phyloP scores from a whole-genome alignment of 108 stramenopile species.

The Skeletonema marinoi region DNA sequence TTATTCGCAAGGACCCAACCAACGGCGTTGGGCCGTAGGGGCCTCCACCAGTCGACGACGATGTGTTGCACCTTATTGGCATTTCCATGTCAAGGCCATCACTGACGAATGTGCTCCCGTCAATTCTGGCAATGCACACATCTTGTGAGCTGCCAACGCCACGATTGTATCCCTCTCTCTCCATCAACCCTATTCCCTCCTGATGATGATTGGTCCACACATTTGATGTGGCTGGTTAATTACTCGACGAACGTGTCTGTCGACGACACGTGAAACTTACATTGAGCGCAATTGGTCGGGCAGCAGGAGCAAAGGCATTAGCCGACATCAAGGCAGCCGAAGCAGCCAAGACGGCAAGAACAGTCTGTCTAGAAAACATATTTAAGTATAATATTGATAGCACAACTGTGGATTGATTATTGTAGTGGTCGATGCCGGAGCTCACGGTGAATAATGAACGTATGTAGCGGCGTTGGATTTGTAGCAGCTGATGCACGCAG shows the following conservation, averaged over 20 bases:
- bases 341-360: slow-evolving; percentile 24
- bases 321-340: slow-evolving; percentile 22
- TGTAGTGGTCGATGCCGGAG: neutral
- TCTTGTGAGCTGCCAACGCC: neutral
- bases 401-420: neutral
- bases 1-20: too few species aligned
- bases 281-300: neutral
- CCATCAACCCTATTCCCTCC: neutral
- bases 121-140: neutral
- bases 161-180: neutral
- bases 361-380: slow-evolving; percentile 27
- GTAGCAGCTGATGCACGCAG: neutral
- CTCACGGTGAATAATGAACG: neutral
- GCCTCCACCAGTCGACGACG: neutral
- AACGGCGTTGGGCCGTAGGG: too few species aligned
- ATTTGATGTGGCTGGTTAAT: neutral
- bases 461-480: neutral
- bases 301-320: slow-evolving; percentile 25
- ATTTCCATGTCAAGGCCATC: too few species aligned
- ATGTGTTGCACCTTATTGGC: neutral
- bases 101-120: neutral
- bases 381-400: neutral
- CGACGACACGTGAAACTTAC: slow-evolving; percentile 1
- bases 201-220: neutral
- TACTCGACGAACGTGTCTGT: neutral